Evolutionary conservation across 1,284 basidiomycete species (phyloP).

Genomic region (Ganoderma boninense): DNA sequence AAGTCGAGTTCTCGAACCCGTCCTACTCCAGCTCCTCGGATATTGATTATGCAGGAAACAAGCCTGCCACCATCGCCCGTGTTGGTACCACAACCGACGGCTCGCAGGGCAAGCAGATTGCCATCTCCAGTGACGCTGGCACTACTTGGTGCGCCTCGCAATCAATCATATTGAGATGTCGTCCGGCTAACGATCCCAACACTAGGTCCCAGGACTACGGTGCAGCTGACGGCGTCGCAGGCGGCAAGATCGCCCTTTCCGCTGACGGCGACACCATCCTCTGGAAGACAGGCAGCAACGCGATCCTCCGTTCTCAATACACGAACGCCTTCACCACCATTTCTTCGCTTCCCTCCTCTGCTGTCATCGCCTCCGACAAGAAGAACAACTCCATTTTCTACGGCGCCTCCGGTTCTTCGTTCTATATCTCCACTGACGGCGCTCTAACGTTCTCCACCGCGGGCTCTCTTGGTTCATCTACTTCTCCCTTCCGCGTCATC

Average conservation of each 20-base stretch:
- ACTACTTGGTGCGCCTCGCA: constrained; percentile 51
- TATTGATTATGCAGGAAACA: constrained; percentile 67
- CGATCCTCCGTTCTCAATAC: constrained; percentile 61
- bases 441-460: constrained; percentile 58
- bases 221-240: constrained; percentile 57
- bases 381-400: constrained; percentile 64
- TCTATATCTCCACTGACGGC: constrained; percentile 65
- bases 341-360: constrained; percentile 56
- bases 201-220: constrained; percentile 56
- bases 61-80: constrained; percentile 61
- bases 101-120: constrained; percentile 59
- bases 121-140: constrained; percentile 62
- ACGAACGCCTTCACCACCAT: constrained; percentile 58
- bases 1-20: constrained; percentile 54
- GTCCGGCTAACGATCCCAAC: neutral
- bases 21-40: constrained; percentile 60
- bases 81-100: constrained; percentile 47
- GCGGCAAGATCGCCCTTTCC: constrained; percentile 66
- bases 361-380: constrained; percentile 70
- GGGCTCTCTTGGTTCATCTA: constrained; percentile 57
- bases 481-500: constrained; percentile 57
- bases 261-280: constrained; percentile 65
- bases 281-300: constrained; percentile 59
- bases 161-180: neutral
- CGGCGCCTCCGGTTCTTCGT: constrained; percentile 58